Percentiles rank a stretch among this genome's conserved stretches.
phyloP scores from a whole-genome alignment of 1,139 yeast species.

The Saccharomyces pastorianus region DNA sequence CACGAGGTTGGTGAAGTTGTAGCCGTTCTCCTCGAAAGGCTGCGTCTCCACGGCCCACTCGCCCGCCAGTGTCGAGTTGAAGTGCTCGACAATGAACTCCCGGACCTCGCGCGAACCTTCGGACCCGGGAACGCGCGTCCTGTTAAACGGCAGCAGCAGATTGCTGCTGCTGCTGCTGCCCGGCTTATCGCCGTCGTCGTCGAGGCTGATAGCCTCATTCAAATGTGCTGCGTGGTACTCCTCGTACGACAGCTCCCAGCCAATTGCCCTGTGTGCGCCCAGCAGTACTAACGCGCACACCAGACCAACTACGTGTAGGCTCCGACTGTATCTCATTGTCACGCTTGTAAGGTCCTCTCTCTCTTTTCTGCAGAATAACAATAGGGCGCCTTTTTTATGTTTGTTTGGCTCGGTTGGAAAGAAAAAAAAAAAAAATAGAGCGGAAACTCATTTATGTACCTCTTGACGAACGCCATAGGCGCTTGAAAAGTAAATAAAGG shows the following conservation, averaged over 20 bases:
- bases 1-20: constrained; percentile 41
- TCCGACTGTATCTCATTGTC: background rate
- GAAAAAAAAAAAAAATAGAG: no score
- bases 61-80: constrained; percentile 14
- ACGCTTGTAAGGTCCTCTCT: background rate
- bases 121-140: constrained; percentile 41
- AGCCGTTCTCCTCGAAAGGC: constrained; percentile 33
- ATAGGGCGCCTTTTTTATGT: background rate
- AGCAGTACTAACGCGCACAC: background rate
- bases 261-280: background rate
- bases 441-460: no score
- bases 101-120: constrained; percentile 35
- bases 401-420: background rate
- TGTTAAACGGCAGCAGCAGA: constrained; percentile 30
- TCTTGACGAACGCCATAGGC: background rate
- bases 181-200: no score
- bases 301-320: background rate
- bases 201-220: constrained; percentile 9
- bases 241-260: background rate
- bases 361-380: background rate
- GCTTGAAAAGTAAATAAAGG: background rate
- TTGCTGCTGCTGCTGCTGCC: no score
- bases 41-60: constrained; percentile 39
- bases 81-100: constrained; percentile 33
- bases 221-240: constrained; percentile 14